Evolutionary conservation across 2,329 filamentous ascomycete genomes (phyloP).

Genomic region (Trichoderma asperellum): DNA sequence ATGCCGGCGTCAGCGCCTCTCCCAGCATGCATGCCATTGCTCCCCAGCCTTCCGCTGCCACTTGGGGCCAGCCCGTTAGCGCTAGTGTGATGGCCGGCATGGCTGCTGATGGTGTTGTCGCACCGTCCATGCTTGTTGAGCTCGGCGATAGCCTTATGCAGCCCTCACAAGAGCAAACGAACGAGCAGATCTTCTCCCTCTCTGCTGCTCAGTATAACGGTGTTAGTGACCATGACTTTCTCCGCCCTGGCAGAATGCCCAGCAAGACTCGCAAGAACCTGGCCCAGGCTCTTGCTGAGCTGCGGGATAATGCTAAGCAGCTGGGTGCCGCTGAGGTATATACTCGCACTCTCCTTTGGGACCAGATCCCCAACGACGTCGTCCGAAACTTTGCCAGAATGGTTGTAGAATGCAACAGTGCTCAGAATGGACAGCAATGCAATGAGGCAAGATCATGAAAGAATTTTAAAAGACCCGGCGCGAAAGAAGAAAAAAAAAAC

Average conservation of each 20-base stretch:
- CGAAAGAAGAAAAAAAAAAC: conserved; percentile 42
- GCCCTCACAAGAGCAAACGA: conserved; percentile 81
- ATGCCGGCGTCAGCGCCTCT: conserved; percentile 65
- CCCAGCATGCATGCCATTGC: conserved; percentile 51
- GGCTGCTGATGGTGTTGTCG: conserved; percentile 41
- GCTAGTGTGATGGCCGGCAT: conserved; percentile 52
- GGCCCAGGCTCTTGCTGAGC: conserved; percentile 76
- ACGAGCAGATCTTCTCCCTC: conserved; percentile 85
- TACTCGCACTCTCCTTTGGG: conserved; percentile 89
- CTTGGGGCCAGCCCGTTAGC: conserved; percentile 49
- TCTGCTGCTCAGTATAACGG: conserved; percentile 88
- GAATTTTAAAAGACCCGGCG: conserved; percentile 36
- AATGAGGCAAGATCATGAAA: conserved; percentile 48
- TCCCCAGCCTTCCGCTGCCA: conserved; percentile 57
- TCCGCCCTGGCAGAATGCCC: conserved; percentile 60
- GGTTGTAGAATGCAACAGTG: conserved; percentile 73
- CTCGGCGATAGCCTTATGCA: conserved; percentile 71
- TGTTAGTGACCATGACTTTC: conserved; percentile 68
- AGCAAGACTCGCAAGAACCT: conserved; percentile 73
- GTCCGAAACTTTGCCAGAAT: conserved; percentile 91
- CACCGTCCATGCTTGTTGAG: conserved; percentile 66
- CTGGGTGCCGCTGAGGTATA: conserved; percentile 81
- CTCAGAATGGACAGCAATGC: conserved; percentile 49
- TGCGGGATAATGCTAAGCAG: conserved; percentile 73
- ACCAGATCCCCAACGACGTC: conserved; percentile 89